phyloP scores from a whole-genome alignment of 768 basidiomycete genomes.

The Kwoniella dejecticola region DNA sequence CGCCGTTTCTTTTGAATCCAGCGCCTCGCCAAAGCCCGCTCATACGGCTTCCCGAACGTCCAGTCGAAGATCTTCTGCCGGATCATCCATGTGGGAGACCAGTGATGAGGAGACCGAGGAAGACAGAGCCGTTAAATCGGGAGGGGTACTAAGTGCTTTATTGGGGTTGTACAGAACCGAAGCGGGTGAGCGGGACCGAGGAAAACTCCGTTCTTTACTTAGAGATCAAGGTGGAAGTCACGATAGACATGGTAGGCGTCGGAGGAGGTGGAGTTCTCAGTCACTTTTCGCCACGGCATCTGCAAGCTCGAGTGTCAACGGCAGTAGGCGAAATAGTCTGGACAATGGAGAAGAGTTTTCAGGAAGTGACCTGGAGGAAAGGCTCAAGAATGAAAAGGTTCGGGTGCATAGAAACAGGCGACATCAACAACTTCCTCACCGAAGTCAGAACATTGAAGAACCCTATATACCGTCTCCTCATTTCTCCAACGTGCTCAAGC shows the following conservation, averaged over 20 bases:
- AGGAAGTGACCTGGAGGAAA: not conserved
- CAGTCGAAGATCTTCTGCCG: constrained; percentile 10
- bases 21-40: constrained; percentile 1
- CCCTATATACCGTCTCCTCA: constrained; percentile 44
- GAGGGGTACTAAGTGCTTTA: constrained; percentile 25
- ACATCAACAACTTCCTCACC: constrained; percentile 23
- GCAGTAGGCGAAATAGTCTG: constrained; percentile 10
- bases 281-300: constrained; percentile 23
- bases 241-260: not conserved
- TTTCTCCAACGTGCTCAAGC: constrained; percentile 27
- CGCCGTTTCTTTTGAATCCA: constrained; percentile 9
- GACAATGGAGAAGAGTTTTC: not conserved
- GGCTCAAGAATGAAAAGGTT: not conserved
- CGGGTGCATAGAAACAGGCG: constrained; percentile 24
- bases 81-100: constrained; percentile 7
- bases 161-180: constrained; percentile 21
- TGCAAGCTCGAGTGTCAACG: not conserved
- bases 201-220: constrained; percentile 2
- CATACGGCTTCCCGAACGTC: no score
- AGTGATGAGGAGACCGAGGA: constrained; percentile 12
- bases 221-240: not conserved
- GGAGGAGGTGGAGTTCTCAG: constrained; percentile 22
- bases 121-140: not conserved
- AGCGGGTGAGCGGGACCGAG: not conserved
- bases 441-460: constrained; percentile 40